A percentile compares a stretch with the other conserved stretches of the same genome.
phyloP scores from a whole-genome alignment of 2,329 filamentous ascomycete genomes.

The Fusarium pseudonygamai region DNA sequence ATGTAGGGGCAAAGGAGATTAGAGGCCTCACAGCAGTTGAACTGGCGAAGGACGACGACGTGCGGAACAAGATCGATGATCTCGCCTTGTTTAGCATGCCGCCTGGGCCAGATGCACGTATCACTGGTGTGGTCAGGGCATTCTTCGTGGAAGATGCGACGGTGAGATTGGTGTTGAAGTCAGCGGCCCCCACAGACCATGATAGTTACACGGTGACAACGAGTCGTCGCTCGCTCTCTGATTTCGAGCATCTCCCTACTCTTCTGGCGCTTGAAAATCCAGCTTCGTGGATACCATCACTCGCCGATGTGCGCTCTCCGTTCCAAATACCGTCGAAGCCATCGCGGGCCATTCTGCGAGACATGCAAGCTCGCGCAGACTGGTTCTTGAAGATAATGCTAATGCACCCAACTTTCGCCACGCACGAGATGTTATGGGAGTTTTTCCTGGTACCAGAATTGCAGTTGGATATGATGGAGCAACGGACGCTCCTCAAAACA shows the following conservation, averaged over 20 bases:
- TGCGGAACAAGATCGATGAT: conserved; percentile 96
- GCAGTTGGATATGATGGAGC: conserved; percentile 87
- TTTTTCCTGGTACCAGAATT: conserved; percentile 98
- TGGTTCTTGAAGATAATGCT: conserved; percentile 88
- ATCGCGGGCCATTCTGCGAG: conserved; percentile 84
- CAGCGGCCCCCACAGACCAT: conserved; percentile 83
- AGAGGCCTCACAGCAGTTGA: conserved; percentile 94
- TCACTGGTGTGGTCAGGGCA: conserved; percentile 91
- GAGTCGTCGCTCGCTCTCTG: conserved; percentile 83
- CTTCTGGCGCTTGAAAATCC: conserved; percentile 90
- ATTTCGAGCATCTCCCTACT: conserved; percentile 90
- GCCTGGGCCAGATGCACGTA: conserved; percentile 78
- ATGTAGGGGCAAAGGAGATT: conserved; percentile 83
- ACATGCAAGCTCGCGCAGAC: conserved; percentile 87
- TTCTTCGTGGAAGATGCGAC: conserved; percentile 98
- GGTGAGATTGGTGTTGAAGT: conserved; percentile 92
- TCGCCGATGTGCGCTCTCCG: conserved; percentile 81
- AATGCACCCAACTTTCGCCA: conserved; percentile 89
- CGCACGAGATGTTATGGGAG: conserved; percentile 97
- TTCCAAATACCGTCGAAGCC: conserved; percentile 95
- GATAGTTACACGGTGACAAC: conserved; percentile 94
- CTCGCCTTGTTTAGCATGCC: conserved; percentile 82
- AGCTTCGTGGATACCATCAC: conserved; percentile 89
- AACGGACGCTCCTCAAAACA: conserved; percentile 87
- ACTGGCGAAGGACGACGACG: conserved; percentile 96